Evolutionary conservation across 1,284 basidiomycete genomes (phyloP).

Genomic region (Moesziomyces sp.): DNA sequence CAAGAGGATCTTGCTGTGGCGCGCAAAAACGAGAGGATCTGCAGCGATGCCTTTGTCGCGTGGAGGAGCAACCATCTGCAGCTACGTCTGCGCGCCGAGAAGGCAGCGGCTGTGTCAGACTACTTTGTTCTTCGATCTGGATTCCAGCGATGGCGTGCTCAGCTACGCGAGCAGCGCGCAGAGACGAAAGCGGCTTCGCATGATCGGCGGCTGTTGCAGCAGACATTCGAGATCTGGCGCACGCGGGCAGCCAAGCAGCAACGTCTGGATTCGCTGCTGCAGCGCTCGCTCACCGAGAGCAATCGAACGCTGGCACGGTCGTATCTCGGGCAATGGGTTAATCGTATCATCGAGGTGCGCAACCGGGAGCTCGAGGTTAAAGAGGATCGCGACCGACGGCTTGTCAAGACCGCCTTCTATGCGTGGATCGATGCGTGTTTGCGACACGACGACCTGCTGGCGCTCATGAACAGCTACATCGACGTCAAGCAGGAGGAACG

Average conservation of each 20-base stretch:
- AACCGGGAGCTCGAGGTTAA: conserved; percentile 34
- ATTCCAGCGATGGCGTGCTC: conserved; percentile 21
- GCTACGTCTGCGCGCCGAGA: conserved; percentile 13
- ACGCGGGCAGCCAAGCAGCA: conserved; percentile 23
- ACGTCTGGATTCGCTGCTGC: conserved; percentile 11
- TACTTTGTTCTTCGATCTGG: conserved; percentile 16
- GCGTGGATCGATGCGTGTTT: conserved; percentile 50
- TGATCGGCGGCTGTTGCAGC: conserved; percentile 15
- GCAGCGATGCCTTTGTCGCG: conserved; percentile 11
- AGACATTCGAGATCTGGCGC: conserved; percentile 41
- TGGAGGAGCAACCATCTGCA: conserved; percentile 25
- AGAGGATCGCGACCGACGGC: conserved; percentile 24
- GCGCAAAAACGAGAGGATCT: conserved; percentile 6
- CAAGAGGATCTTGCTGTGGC: conserved; percentile 8
- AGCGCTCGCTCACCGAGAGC: conserved; percentile 7
- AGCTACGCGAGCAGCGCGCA: conserved; percentile 15
- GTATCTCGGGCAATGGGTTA: conserved; percentile 38
- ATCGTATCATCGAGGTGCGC: conserved; percentile 42
- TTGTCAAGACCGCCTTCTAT: conserved; percentile 39
- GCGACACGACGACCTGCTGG: conserved; percentile 47
- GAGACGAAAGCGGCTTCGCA: conserved; percentile 12
- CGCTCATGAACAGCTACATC: conserved; percentile 49
- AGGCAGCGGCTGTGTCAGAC: conserved; percentile 14
- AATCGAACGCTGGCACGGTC: conserved; percentile 7
- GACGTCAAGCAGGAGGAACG: conserved; percentile 51